Conservation (phyloP, 768 basidiomycete genomes). For the Pulveroboletus sp. region DNA sequence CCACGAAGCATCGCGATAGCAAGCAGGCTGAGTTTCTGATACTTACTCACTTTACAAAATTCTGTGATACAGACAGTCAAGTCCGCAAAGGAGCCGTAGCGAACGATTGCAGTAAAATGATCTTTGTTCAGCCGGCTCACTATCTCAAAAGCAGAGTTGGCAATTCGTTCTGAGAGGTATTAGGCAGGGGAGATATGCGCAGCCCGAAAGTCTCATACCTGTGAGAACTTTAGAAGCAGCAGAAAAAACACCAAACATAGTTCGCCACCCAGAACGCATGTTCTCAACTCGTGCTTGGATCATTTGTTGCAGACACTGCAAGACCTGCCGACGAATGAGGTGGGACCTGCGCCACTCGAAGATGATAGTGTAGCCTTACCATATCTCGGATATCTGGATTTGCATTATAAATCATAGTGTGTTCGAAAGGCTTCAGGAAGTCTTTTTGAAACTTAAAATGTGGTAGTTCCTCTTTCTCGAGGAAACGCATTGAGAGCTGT, state of each 20-base stretch:
- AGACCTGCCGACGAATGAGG: conserved; percentile 49
- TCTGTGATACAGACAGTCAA: conserved; percentile 96
- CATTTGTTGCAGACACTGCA: conserved; percentile 99
- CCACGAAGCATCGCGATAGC: conserved; percentile 96
- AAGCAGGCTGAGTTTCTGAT: conserved; percentile 94
- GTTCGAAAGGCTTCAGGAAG: conserved; percentile 95
- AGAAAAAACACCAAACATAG: conserved; percentile 98
- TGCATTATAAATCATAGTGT: conserved; percentile 94
- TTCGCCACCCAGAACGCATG: conserved; percentile 96
- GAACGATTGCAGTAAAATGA: conserved; percentile 87
- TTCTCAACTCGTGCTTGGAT: conserved; percentile 92
- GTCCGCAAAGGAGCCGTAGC: conserved; percentile 92
- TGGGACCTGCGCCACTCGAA: not conserved
- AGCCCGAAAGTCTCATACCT: conserved; percentile 41
- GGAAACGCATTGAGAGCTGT: conserved; percentile 95
- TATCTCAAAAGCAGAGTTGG: conserved; percentile 91
- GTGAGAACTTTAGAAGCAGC: conserved; percentile 92
- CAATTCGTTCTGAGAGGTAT: conserved; percentile 67
- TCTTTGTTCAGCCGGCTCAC: conserved; percentile 88
- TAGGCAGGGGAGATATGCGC: not conserved
- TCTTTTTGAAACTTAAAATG: conserved; percentile 99
- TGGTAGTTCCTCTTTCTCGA: conserved; percentile 96
- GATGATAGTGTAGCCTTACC: conserved; percentile 42
- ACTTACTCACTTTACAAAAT: conserved; percentile 99
- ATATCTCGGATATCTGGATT: conserved; percentile 96